These are phyloP conservation scores for Xeromyces bisporus DNA, from an alignment of 495 filamentous ascomycete species.

Conservation along the genomic window DNA sequence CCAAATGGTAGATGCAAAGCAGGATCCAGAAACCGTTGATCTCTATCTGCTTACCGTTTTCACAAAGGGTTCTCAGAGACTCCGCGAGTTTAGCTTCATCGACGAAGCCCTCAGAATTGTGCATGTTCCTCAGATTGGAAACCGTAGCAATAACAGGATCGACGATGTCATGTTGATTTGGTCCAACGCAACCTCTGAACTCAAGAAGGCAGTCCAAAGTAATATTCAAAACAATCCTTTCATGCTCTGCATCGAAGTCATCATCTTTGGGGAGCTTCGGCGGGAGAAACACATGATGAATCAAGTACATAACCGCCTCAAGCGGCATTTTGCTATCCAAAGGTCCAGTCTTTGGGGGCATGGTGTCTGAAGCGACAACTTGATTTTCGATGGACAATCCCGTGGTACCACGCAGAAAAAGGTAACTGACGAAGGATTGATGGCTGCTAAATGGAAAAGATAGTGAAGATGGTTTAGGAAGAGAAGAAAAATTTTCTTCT, in stretches of 20 bases:
- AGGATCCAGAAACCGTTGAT: neutral
- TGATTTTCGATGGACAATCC: too few species aligned
- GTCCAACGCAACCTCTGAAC: slow-evolving; percentile 5
- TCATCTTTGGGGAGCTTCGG: slow-evolving; percentile 31
- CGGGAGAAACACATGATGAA: slow-evolving; percentile 39
- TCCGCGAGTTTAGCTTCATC: neutral
- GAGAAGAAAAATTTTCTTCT: too few species aligned
- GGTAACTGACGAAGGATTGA: too few species aligned
- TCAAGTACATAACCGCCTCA: neutral
- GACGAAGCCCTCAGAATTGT: neutral
- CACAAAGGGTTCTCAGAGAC: neutral
- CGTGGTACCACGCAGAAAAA: too few species aligned
- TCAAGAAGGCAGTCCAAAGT: slow-evolving; percentile 3
- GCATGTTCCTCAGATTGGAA: neutral
- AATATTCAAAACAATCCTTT: slow-evolving; percentile 1
- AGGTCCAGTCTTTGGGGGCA: too few species aligned
- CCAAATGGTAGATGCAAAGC: neutral
- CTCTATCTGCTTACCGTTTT: neutral
- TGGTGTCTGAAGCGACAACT: too few species aligned
- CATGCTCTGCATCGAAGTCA: slow-evolving; percentile 9
- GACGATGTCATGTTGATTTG: neutral
- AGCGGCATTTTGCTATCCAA: too few species aligned
- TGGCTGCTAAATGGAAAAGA: too few species aligned
- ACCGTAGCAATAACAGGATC: slow-evolving; percentile 3
- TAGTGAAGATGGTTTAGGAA: too few species aligned